phyloP scores from a whole-genome alignment of 1,139 yeast species.

The Blastobotrys apis region DNA sequence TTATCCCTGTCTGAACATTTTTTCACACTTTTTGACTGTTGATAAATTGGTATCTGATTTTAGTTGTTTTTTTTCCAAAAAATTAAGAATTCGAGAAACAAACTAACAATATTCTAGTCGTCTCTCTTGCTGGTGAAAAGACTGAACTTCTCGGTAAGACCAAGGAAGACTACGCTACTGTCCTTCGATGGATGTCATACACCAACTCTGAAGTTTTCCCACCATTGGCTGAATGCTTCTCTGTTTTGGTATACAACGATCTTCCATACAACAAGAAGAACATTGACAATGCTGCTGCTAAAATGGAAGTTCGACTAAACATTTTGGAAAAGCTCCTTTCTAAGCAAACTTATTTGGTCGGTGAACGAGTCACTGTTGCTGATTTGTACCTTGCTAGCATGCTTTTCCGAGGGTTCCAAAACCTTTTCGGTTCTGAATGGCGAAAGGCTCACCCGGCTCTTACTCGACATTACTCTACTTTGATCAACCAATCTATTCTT shows the following conservation, averaged over 20 bases:
- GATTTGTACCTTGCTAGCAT: conserved; percentile 66
- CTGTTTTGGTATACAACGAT: conserved; percentile 46
- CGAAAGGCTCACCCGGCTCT: conserved; percentile 67
- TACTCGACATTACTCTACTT: conserved; percentile 83
- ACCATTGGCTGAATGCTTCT: conserved; percentile 38
- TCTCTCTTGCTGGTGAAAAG: too few species aligned
- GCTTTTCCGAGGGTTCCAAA: conserved; percentile 60
- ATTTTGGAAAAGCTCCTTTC: conserved; percentile 41
- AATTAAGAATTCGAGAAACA: too few species aligned
- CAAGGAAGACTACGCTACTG: conserved; percentile 62
- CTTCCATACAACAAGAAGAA: conserved; percentile 84
- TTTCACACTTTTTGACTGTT: conserved; percentile 45
- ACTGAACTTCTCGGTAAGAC: conserved; percentile 56
- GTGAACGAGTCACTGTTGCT: conserved; percentile 84
- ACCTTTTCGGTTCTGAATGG: conserved; percentile 73
- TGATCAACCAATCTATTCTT: conserved; percentile 55
- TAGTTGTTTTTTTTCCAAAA: conserved; percentile 1
- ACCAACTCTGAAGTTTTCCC: conserved; percentile 65
- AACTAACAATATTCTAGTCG: conserved; percentile 14
- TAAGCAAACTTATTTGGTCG: conserved; percentile 81
- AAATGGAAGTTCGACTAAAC: conserved; percentile 41
- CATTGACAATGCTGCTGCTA: conserved; percentile 52
- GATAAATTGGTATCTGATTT: conserved; percentile 43
- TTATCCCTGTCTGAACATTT: conserved; percentile 85
- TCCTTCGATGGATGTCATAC: conserved; percentile 80